Evolutionary conservation across 2,329 filamentous ascomycete genomes (phyloP).

Genomic region (Leptosphaerulina australis): DNA sequence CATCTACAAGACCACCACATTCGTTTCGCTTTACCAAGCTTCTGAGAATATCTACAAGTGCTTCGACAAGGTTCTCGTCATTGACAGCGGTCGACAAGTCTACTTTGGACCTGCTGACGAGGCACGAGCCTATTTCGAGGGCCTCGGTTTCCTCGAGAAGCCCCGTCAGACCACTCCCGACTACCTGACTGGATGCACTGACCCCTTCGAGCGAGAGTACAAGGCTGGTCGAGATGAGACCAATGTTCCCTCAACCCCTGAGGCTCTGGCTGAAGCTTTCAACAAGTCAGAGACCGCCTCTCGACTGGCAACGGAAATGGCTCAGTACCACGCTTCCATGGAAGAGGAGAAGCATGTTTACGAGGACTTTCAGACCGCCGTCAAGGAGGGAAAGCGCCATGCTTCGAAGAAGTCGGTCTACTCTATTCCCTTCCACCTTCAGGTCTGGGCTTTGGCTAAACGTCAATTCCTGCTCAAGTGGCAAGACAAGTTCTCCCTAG

Average conservation of each 20-base stretch:
- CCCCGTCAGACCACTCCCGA: conserved; percentile 81
- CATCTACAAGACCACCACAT: conserved; percentile 81
- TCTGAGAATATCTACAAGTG: conserved; percentile 80
- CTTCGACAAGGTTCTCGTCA: conserved; percentile 85
- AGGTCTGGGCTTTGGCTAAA: conserved; percentile 82
- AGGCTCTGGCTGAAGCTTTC: conserved; percentile 73
- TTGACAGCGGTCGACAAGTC: conserved; percentile 75
- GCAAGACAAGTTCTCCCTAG: conserved; percentile 80
- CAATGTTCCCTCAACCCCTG: conserved; percentile 72
- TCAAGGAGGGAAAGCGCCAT: conserved; percentile 78
- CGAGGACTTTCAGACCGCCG: conserved; percentile 77
- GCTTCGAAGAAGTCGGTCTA: conserved; percentile 78
- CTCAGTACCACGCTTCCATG: conserved; percentile 68
- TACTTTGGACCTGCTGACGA: conserved; percentile 73
- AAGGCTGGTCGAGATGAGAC: conserved; percentile 67
- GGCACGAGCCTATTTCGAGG: conserved; percentile 76
- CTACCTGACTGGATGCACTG: conserved; percentile 81
- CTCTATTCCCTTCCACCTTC: conserved; percentile 79
- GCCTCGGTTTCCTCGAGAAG: conserved; percentile 74
- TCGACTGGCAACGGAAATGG: conserved; percentile 69
- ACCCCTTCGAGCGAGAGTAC: conserved; percentile 82
- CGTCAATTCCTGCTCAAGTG: conserved; percentile 85
- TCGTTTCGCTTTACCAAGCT: conserved; percentile 85
- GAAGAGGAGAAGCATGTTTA: conserved; percentile 69
- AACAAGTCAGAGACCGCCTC: conserved; percentile 65